phyloP scores from a whole-genome alignment of 2,329 filamentous ascomycete genomes.

The Pseudodiploospora longispora region DNA sequence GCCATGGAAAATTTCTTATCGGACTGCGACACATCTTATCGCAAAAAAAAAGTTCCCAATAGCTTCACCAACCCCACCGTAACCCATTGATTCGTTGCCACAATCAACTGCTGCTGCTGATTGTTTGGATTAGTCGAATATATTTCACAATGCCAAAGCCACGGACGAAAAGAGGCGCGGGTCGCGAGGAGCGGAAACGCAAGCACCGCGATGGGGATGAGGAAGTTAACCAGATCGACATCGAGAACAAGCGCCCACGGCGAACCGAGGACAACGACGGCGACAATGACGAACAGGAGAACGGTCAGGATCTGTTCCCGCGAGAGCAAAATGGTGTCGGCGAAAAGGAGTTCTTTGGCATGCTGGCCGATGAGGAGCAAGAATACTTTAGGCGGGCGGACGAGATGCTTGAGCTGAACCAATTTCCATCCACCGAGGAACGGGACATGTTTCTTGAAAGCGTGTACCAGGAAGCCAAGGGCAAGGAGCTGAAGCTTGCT shows the following conservation, averaged over 20 bases:
- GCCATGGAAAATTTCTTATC: constrained; percentile 9
- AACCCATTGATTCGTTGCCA: background rate
- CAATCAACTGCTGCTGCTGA: background rate
- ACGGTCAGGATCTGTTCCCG: constrained; percentile 11
- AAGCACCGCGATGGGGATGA: constrained; percentile 25
- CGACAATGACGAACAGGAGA: constrained; percentile 15
- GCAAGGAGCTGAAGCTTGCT: constrained; percentile 92
- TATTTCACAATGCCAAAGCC: constrained; percentile 33
- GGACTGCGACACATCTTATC: background rate
- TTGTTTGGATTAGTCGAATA: background rate
- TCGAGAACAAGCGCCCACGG: constrained; percentile 19
- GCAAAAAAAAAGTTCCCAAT: constrained; percentile 5
- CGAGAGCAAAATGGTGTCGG: constrained; percentile 19
- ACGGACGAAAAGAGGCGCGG: constrained; percentile 31
- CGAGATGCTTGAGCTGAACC: constrained; percentile 81
- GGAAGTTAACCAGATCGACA: constrained; percentile 9
- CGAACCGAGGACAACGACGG: constrained; percentile 14
- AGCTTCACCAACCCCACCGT: background rate
- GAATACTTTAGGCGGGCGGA: constrained; percentile 91
- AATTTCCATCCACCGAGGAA: constrained; percentile 72
- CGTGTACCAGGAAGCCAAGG: constrained; percentile 77
- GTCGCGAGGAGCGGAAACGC: constrained; percentile 33
- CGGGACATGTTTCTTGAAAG: constrained; percentile 65
- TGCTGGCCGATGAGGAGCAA: constrained; percentile 87
- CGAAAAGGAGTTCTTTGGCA: constrained; percentile 79